Base-by-base conservation (phyloP, 1,139 yeast genomes). In the Geotrichum europaeum region DNA sequence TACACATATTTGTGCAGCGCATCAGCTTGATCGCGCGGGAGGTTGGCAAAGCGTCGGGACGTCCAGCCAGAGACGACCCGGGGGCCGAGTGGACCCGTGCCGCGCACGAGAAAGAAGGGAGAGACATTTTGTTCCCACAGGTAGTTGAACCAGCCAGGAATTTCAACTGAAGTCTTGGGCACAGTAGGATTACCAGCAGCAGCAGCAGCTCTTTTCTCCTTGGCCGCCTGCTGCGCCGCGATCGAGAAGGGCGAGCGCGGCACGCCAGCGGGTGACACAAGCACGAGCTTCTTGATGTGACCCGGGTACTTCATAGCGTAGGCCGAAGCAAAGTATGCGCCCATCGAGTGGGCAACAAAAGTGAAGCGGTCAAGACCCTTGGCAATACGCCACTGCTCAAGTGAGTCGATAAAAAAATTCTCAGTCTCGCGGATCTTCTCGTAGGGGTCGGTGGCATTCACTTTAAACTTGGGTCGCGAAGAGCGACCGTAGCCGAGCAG, bases 221-320 rank as follows among this genome's bases (percentile, higher is more conserved):
- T 30, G 24, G 25, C 34, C 18, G 43, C 49, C 22, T 56, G 47
- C 51, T 32, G 30, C 13, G 64, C 63, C 0, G 73, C 70, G 52
- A 74, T 65, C 1, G 75, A 67, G 53, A 63, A 66, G 5, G 65
- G 61, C 25, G 70, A 70, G 22, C 75, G 66, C 15, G 72, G 70
- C 3, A 92, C 88, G 0, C 97, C 98, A 0, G 92, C 96, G 0
- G 99, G 99, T 1, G 96, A 88, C 1, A 89, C 84, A 45, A 94
- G 78, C 45, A 90, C 80, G 63, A 94, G 76, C 64, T 84, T 83
- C 32, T 82, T 76, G 13, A 92, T 80, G 2, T 80, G 77, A 0
- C 80, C 77, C 0, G 96, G 94, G 70, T 89, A 86, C 66, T 85
- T 85, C 67, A 85, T 67, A 7, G 94, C 86, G 72, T 94, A 94